These are phyloP conservation scores for Beverwykella pulmonaria DNA, from an alignment of 495 filamentous ascomycete genomes.

Conservation along the genomic window DNA sequence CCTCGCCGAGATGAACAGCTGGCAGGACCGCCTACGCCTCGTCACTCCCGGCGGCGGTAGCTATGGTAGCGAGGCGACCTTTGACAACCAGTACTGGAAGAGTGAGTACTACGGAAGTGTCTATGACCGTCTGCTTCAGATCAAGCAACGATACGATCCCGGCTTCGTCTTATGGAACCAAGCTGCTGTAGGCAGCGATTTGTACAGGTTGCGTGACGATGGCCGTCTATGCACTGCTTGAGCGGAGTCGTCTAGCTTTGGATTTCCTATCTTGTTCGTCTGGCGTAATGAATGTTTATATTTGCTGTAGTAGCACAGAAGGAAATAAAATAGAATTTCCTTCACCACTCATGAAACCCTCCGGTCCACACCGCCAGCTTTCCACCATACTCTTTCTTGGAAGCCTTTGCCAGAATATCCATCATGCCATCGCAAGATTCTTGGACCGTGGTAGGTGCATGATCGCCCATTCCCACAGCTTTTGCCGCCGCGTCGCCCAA, in stretches of 20 bases:
- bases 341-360: not conserved
- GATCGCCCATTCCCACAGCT: not conserved
- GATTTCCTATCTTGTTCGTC: not conserved
- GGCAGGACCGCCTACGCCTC: not conserved
- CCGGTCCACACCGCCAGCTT: not conserved
- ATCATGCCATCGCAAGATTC: not conserved
- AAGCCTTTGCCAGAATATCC: not conserved
- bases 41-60: not conserved
- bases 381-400: constrained; percentile 6
- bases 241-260: not conserved
- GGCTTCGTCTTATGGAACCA: constrained; percentile 6
- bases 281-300: no score
- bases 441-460: not conserved
- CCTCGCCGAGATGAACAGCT: not conserved
- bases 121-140: not conserved
- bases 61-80: constrained; percentile 3
- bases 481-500: constrained; percentile 1
- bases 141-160: not conserved
- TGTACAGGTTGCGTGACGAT: not conserved
- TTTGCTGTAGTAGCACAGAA: no score
- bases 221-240: constrained; percentile 3
- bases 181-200: not conserved
- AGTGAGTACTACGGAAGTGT: constrained; percentile 1
- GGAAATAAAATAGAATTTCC: not conserved
- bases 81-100: not conserved